phyloP scores from a whole-genome alignment of 2,329 filamentous ascomycete genomes.

The Nemania sp. region DNA sequence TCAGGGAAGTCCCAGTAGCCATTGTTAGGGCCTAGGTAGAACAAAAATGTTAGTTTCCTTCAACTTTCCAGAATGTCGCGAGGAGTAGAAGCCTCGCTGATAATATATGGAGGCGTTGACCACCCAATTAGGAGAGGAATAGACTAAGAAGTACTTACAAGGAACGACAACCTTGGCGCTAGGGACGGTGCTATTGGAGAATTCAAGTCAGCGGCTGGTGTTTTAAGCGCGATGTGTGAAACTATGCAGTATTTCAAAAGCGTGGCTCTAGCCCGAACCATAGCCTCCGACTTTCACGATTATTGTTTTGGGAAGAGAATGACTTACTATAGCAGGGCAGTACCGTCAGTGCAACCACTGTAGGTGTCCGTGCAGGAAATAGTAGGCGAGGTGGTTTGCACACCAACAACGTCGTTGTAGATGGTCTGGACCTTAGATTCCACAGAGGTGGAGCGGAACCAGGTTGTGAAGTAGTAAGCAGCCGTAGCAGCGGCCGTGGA shows the following conservation, averaged over 20 bases:
- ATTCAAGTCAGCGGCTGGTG: conserved; percentile 2
- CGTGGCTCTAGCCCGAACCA: background rate
- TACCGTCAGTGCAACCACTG: conserved; percentile 33
- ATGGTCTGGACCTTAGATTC: conserved; percentile 33
- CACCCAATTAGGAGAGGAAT: no score
- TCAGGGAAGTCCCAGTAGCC: conserved; percentile 38
- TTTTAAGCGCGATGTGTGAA: background rate
- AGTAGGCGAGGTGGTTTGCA: conserved; percentile 38
- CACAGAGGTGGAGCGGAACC: conserved; percentile 39
- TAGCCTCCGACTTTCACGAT: background rate
- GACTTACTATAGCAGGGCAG: conserved; percentile 39
- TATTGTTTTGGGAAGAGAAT: background rate
- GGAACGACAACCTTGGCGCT: conserved; percentile 34
- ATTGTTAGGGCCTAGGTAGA: conserved; percentile 32
- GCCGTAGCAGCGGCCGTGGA: conserved; percentile 26
- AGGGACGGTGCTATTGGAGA: conserved; percentile 34
- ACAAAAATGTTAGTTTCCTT: background rate
- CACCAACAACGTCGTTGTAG: conserved; percentile 36
- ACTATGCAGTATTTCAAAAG: background rate
- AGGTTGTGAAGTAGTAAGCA: conserved; percentile 38
- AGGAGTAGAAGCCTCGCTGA: no score
- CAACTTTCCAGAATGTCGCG: no score
- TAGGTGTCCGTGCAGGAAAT: conserved; percentile 40
- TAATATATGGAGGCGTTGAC: no score
- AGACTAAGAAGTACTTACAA: no score